Percentiles rank a stretch among this genome's conserved stretches.
phyloP scores from a whole-genome alignment of 2,329 filamentous ascomycete genomes.

The Colletotrichum orchidophilum region DNA sequence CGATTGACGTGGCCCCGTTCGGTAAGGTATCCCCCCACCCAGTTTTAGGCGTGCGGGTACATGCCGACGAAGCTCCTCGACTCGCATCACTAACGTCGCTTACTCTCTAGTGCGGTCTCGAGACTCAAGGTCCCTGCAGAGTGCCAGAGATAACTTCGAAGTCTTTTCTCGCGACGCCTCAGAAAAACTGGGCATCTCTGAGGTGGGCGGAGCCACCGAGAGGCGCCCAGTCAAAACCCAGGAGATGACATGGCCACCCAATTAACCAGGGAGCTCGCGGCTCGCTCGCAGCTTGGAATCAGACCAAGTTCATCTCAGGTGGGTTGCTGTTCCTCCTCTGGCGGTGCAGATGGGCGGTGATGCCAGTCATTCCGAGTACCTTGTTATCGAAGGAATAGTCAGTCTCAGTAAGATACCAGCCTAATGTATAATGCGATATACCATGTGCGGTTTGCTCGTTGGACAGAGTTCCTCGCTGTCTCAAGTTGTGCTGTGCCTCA shows the following conservation, averaged over 20 bases:
- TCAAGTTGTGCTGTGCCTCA: neutral
- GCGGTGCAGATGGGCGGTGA: neutral
- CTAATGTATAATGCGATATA: neutral
- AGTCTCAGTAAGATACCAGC: neutral
- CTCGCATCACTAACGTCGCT: neutral
- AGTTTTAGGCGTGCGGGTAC: constrained; percentile 4
- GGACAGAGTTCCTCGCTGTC: neutral
- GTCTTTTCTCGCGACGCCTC: neutral
- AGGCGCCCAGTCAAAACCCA: neutral
- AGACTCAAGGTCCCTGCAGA: neutral
- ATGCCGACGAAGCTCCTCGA: neutral
- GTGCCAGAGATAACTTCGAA: constrained; percentile 1
- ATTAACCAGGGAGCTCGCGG: too few relatives aligned
- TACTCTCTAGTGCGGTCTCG: neutral
- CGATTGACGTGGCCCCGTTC: neutral
- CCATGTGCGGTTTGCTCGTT: neutral
- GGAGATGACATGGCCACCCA: neutral
- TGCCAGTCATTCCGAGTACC: too few relatives aligned
- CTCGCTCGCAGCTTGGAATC: constrained; percentile 4
- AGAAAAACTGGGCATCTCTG: neutral
- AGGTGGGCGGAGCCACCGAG: too few relatives aligned
- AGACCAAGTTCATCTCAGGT: constrained; percentile 33
- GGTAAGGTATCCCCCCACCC: neutral
- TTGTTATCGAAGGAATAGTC: too few relatives aligned
- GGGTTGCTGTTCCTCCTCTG: neutral